Evolutionary conservation across 2,329 filamentous ascomycete genomes (phyloP), one percentile per base, ranked within the genome.

Genomic region (Fusarium poae): DNA sequence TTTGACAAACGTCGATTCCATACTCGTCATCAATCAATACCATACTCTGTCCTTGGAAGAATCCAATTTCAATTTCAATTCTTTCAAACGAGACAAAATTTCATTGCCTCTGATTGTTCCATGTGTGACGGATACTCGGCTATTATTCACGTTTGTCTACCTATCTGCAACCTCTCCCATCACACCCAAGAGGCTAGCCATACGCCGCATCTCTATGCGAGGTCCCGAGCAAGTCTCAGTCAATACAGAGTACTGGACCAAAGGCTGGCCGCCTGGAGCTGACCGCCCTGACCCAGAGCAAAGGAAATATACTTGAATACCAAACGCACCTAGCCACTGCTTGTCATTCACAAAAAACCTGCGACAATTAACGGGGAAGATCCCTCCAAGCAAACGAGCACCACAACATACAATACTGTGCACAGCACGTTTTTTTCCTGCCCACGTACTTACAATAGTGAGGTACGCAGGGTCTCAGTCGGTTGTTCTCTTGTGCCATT

Each of bases 121-220:
- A 57, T 57, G 63, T 58, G 60, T 58, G 57, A 62, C 44, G 58
- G 44, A 50, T 27, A 57, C 23, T 60, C 30, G 53, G 57, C 54
- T 42, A 55, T 56, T 48, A 66, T 54, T 60, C 46, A 49, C 48
- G 45, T 51, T 43, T 53, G 35, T 53, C 55, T 71, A 57, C 55
- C 52, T 71, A 57, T 57, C 70, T 61, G 57, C 62, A 58, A 65
- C 46, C 52, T 46, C 56, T 66, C 20, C 44, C 52, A 63, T 29
- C 60, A 40, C 58, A 65, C 63, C 63, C 49, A 65, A 48, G 42
- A 71, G 39, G 40, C 54, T 57, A 37, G 49, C 68, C 67, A 62
- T 67, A 59, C 69, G 67, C 61, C 61, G 63, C 59, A 72, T 65
- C 60, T 56, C 49, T 46, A 63, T 72, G 67, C 71, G 69, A 66